Evolutionary conservation across 1,284 basidiomycete genomes (phyloP), one percentile per base, ranked within the genome.

Genomic region (Marasmius tenuissimus): DNA sequence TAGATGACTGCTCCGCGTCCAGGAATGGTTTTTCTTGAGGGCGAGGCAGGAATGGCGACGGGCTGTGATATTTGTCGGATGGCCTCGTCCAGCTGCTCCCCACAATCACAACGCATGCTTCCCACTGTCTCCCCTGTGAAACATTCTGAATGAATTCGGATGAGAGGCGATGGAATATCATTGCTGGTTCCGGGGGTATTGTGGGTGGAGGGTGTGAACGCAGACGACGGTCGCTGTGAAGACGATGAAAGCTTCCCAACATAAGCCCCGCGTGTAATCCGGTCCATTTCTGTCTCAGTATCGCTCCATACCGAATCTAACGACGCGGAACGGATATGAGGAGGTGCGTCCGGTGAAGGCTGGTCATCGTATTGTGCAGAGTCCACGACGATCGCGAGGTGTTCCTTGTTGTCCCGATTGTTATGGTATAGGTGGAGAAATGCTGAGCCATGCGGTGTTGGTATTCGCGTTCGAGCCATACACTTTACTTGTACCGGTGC

Each of bases 111-210:
- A 37, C 97, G 90, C 90, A 98, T 96, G 72, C 94, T 97, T 10
- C 97, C 97, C 63, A 98, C 90, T 9, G 96, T 99, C 77, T 99
- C 97, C 47, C 97, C 97, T 0, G 97, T 99, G 76, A 96, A 99
- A 75, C 97, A 99, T 74, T 99, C 97, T 20, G 94, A 97, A 77
- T 99, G 97, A 59, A 99, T 96, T 22, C 97, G 88, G 38, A 99
- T 89, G 58, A 99, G 85, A 0, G 97, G 95, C 0, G 89, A 78
- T 2, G 88, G 91, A 40, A 89, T 72, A 35, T 69, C 67, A 59
- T 78, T 72, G n/a, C 63, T 58, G 48, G 60, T 35, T 22, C 20
- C 35, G 39, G 42, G 40, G 63, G 59, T 7, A 60, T 62, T 60
- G 61, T 58, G 57, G 57, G 70, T 60, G 63, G 70, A 50, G 48